Base-by-base conservation (phyloP, 176 grass and related monocot species). In the Bothriochloa decipiens region DNA sequence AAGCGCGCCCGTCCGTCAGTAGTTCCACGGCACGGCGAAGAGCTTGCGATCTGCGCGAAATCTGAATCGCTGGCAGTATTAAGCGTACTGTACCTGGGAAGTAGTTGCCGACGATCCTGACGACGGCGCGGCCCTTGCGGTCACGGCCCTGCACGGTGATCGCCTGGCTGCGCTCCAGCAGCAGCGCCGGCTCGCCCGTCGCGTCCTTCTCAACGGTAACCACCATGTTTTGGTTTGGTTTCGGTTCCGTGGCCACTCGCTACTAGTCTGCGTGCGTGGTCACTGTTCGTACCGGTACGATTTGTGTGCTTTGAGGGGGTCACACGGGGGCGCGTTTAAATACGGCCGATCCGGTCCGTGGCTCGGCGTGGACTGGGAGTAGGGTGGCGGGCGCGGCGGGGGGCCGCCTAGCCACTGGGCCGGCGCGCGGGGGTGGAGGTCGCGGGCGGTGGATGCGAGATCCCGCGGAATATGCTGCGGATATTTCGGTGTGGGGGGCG, bases 31-130 rank as follows among this genome's bases (percentile, higher is more conserved):
- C 12, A 17, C 57, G 17, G 39, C 25, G 25, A 14, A 29, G 62
- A 26, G 8, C 37, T 1, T 3, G 28, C 4, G 82, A 33, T 58
- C 12, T 16, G 2, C 22, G 61, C 3, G 1, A 20, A 45, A 70
- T 68, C 45, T 41, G 23, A 42, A 22, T 42, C 46, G 3, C 22
- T 8, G 9, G 41, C 6, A 49, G 46, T 16, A 4, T 49, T 2
- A 10, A 0, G 5, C 1, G 0, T 8, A 9, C 29, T 3, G 12
- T 72, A 95, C 93, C 96, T 11, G 96, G 89, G 27, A 95, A 95
- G 85, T 90, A 80, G 70, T 92, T 93, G 80, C 96, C 96, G 83
- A 95, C 91, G 84, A 98, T 87, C 75, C 87, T 84, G 68, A 98
- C 82, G 32, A 98, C 81, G 26, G 76, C 81, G 45, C 95, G 91